These are phyloP conservation scores for Pyricularia pennisetigena DNA, from an alignment of 2,329 filamentous ascomycete species.

Conservation along the genomic window DNA sequence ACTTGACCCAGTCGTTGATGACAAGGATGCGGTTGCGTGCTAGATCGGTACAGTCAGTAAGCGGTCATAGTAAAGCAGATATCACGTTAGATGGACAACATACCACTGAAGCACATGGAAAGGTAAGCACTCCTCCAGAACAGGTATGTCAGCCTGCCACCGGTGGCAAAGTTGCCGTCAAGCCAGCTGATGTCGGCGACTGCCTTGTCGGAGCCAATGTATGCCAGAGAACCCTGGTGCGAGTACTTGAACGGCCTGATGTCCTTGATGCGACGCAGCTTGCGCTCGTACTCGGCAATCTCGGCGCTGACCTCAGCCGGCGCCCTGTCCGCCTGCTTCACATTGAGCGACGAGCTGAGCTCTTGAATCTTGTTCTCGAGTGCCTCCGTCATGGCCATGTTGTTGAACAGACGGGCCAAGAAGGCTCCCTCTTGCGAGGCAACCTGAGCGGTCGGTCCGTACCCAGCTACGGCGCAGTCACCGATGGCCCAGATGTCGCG, in stretches of 20 bases:
- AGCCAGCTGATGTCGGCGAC: slow-evolving; percentile 97
- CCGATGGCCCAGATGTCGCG: slow-evolving; percentile 98
- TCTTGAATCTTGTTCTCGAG: slow-evolving; percentile 68
- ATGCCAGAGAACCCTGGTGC: slow-evolving; percentile 91
- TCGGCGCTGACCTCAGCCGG: slow-evolving; percentile 54
- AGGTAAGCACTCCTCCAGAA: slow-evolving; percentile 98
- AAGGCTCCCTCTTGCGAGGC: slow-evolving; percentile 93
- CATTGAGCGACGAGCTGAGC: slow-evolving; percentile 53
- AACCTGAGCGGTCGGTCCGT: slow-evolving; percentile 94
- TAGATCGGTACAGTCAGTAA: slow-evolving; percentile 24
- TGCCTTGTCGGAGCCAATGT: slow-evolving; percentile 94
- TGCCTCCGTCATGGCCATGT: slow-evolving; percentile 88
- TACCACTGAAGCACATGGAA: slow-evolving; percentile 99
- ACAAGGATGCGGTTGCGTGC: slow-evolving; percentile 92
- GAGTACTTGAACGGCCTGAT: slow-evolving; percentile 98
- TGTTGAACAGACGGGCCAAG: slow-evolving; percentile 93
- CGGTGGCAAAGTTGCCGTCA: slow-evolving; percentile 90
- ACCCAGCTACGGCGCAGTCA: slow-evolving; percentile 95
- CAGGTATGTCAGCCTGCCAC: slow-evolving; percentile 88
- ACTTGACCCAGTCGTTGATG: slow-evolving; percentile 91
- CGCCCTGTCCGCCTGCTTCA: slow-evolving; percentile 53
- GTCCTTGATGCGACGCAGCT: slow-evolving; percentile 82
- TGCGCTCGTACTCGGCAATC: slow-evolving; percentile 80
- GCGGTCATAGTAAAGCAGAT: slow-evolving; percentile 7
- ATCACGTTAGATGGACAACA: slow-evolving; percentile 31